phyloP scores from a whole-genome alignment of 371 early-diverging fungal genomes.

The Choanephora cucurbitarum region DNA sequence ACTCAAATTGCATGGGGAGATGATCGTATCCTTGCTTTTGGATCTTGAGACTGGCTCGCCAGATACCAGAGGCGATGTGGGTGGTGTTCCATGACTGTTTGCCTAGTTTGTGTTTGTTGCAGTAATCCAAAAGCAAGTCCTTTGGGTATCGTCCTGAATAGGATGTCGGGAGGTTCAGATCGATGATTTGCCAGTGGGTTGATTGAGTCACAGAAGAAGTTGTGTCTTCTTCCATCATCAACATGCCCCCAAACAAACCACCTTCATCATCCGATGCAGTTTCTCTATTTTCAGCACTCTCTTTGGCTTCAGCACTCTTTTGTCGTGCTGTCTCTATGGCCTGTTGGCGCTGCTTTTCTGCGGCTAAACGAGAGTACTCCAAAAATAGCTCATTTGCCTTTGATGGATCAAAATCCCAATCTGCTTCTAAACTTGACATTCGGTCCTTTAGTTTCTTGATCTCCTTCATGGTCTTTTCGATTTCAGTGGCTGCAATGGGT shows the following conservation, averaged over 20 bases:
- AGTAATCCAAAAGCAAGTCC: slow-evolving; percentile 34
- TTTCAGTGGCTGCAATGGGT: slow-evolving; percentile 12
- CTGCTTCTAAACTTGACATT: slow-evolving; percentile 46
- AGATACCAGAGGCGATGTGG: slow-evolving; percentile 16
- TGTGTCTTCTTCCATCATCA: slow-evolving; percentile 22
- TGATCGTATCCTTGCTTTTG: background rate
- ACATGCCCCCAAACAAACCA: slow-evolving; percentile 23
- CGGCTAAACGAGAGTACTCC: slow-evolving; percentile 24
- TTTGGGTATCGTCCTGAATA: slow-evolving; percentile 56
- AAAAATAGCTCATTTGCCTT: slow-evolving; percentile 36
- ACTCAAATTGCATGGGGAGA: slow-evolving; percentile 12
- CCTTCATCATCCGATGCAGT: slow-evolving; percentile 23
- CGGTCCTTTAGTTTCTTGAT: slow-evolving; percentile 50
- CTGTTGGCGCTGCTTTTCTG: slow-evolving; percentile 32
- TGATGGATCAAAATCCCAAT: slow-evolving; percentile 52
- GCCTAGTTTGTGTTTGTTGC: slow-evolving; percentile 22
- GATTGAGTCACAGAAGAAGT: background rate
- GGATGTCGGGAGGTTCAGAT: slow-evolving; percentile 31
- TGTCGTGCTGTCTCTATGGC: slow-evolving; percentile 22
- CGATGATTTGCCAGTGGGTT: slow-evolving; percentile 13
- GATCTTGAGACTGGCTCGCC: slow-evolving; percentile 28
- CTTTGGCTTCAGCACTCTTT: slow-evolving; percentile 24
- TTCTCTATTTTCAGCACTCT: slow-evolving; percentile 25
- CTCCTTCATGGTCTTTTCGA: slow-evolving; percentile 32
- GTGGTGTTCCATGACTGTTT: slow-evolving; percentile 18